Evolutionary conservation across 1,139 yeast species (phyloP).

Genomic region (Suhomyces atakaporum): DNA sequence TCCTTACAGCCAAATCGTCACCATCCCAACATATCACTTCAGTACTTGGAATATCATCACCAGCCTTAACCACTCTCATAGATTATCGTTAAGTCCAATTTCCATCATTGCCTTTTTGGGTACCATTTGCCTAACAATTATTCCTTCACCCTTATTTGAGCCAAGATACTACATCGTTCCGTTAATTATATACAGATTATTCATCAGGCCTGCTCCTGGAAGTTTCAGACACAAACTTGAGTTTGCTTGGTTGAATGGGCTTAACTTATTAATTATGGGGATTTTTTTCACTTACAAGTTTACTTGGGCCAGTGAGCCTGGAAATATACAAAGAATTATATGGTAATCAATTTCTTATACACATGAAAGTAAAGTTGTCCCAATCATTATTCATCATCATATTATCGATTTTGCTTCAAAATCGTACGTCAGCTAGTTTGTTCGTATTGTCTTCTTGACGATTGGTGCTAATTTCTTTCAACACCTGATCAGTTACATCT

Average conservation of each 20-base stretch:
- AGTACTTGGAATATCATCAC: slow-evolving; percentile 50
- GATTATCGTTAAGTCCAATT: slow-evolving; percentile 29
- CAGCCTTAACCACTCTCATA: slow-evolving; percentile 22
- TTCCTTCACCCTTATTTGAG: slow-evolving; percentile 90
- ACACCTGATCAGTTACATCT: slow-evolving; percentile 11
- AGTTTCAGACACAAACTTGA: slow-evolving; percentile 48
- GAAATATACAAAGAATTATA: slow-evolving; percentile 71
- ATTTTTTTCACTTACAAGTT: slow-evolving; percentile 67
- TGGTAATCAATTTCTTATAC: slow-evolving; percentile 52
- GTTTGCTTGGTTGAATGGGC: slow-evolving; percentile 55
- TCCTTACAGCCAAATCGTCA: slow-evolving; percentile 39
- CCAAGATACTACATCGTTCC: slow-evolving; percentile 92
- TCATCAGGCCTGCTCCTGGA: slow-evolving; percentile 43
- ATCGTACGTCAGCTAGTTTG: slow-evolving; percentile 5
- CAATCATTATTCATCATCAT: neutral
- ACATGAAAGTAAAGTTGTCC: neutral
- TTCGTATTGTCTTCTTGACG: slow-evolving; percentile 6
- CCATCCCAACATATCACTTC: slow-evolving; percentile 75
- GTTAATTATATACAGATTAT: slow-evolving; percentile 68
- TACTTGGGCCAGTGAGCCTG: slow-evolving; percentile 64
- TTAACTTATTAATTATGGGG: slow-evolving; percentile 54
- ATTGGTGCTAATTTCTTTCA: slow-evolving; percentile 7
- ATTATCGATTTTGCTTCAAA: neutral
- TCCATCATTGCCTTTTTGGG: slow-evolving; percentile 48
- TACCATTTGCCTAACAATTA: slow-evolving; percentile 61